These are phyloP conservation scores for Alternaria conjuncta DNA, from an alignment of 2,329 filamentous ascomycete species.

Conservation along the genomic window DNA sequence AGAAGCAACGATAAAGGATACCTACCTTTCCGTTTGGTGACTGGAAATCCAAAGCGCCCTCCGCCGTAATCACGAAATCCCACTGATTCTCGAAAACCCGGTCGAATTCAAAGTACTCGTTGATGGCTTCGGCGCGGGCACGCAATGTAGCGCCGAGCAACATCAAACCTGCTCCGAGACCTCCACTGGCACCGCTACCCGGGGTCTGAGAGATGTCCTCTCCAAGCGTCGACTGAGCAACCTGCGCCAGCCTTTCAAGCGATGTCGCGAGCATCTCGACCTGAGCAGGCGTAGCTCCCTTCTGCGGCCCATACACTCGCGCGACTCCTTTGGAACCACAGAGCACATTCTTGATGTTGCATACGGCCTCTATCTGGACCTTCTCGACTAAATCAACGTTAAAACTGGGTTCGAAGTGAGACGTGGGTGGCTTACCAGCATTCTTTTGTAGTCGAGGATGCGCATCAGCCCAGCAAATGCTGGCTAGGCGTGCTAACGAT, in stretches of 20 bases:
- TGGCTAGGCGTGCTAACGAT: conserved; percentile 47
- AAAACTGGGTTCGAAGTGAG: neutral
- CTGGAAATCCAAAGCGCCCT: conserved; percentile 61
- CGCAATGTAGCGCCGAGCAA: conserved; percentile 56
- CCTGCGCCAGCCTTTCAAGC: conserved; percentile 52
- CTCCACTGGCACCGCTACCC: conserved; percentile 61
- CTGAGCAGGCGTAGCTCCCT: conserved; percentile 56
- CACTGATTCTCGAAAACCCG: conserved; percentile 54
- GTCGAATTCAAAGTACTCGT: conserved; percentile 58
- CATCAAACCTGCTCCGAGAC: conserved; percentile 59
- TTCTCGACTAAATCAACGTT: conserved; percentile 22
- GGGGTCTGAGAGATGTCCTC: conserved; percentile 50
- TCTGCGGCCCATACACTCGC: conserved; percentile 60
- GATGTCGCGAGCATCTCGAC: conserved; percentile 52
- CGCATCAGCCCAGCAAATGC: conserved; percentile 50
- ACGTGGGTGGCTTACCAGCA: conserved; percentile 20
- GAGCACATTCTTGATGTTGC: conserved; percentile 61
- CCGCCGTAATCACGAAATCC: conserved; percentile 61
- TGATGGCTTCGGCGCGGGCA: conserved; percentile 58
- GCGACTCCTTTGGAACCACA: conserved; percentile 59
- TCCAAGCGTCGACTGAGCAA: conserved; percentile 44
- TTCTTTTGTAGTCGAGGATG: conserved; percentile 47
- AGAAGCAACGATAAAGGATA: neutral
- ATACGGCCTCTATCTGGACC: conserved; percentile 57
- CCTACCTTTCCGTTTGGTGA: conserved; percentile 54